phyloP scores from a whole-genome alignment of 2,329 filamentous ascomycete species.

The Teratosphaeria destructans region DNA sequence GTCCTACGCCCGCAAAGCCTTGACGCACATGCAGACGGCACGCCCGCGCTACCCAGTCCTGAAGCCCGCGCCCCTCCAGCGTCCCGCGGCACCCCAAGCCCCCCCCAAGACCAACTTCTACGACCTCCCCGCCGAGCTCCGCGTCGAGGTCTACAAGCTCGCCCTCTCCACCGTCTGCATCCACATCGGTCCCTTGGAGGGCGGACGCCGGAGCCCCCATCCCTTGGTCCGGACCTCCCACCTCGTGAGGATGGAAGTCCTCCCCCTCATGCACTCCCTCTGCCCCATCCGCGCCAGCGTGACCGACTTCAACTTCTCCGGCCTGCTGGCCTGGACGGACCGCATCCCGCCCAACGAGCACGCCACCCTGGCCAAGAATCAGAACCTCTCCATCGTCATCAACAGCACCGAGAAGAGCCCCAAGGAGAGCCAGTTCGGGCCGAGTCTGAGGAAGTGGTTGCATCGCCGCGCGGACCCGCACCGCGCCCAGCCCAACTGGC shows the following conservation, averaged over 20 bases:
- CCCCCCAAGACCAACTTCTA: conserved; percentile 10
- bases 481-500: conserved; percentile 19
- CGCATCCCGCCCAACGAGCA: conserved; percentile 20
- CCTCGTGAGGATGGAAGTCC: conserved; percentile 20
- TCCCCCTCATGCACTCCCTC: conserved; percentile 20
- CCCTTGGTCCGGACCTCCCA: conserved; percentile 15
- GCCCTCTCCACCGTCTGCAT: conserved; percentile 19
- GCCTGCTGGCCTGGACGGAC: conserved; percentile 17
- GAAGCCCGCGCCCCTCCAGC: neutral
- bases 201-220: conserved; percentile 14
- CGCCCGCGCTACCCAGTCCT: neutral
- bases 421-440: conserved; percentile 4
- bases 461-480: conserved; percentile 16
- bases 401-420: conserved; percentile 11
- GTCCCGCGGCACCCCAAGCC: neutral
- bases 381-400: conserved; percentile 14
- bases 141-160: conserved; percentile 23
- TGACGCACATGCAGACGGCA: neutral
- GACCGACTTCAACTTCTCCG: conserved; percentile 22
- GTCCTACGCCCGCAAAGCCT: neutral
- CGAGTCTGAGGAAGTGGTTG: conserved; percentile 16
- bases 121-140: conserved; percentile 23
- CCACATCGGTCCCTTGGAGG: conserved; percentile 18
- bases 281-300: conserved; percentile 19
- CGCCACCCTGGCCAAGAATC: conserved; percentile 17